These are phyloP conservation scores for Begonia loranthoides DNA, from an alignment of 306 rosid genomes.

Conservation along the genomic window DNA sequence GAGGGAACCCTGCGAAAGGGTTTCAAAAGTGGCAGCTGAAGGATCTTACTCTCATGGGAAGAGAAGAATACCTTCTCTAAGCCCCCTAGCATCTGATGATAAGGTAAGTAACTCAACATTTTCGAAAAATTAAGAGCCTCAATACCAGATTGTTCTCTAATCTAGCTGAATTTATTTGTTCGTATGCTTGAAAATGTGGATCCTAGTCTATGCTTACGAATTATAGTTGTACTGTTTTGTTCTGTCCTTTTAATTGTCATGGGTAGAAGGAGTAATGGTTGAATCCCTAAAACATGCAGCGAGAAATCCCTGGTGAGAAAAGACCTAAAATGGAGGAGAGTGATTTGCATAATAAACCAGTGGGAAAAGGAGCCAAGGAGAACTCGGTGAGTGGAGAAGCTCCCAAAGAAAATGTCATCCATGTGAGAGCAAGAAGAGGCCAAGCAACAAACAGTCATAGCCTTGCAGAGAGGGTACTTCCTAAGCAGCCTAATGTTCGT, in stretches of 20 bases:
- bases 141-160: too few relatives aligned
- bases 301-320: slow-evolving; percentile 28
- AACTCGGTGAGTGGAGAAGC: slow-evolving; percentile 52
- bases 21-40: slow-evolving; percentile 28
- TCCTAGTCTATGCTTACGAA: too few relatives aligned
- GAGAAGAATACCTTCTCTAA: slow-evolving; percentile 40
- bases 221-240: too few relatives aligned
- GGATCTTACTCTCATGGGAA: slow-evolving; percentile 51
- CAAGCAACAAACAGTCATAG: slow-evolving; percentile 99
- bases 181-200: too few relatives aligned
- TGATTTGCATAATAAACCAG: slow-evolving; percentile 46
- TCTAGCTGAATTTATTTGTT: too few relatives aligned
- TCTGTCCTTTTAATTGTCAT: too few relatives aligned
- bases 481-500: too few relatives aligned
- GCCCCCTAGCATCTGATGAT: too few relatives aligned
- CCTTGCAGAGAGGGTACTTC: slow-evolving; percentile 93
- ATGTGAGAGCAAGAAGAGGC: slow-evolving; percentile 97
- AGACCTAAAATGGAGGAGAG: slow-evolving; percentile 45
- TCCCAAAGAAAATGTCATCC: slow-evolving; percentile 75
- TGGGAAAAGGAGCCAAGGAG: slow-evolving; percentile 57
- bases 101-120: too few relatives aligned
- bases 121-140: too few relatives aligned
- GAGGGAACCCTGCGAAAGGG: slow-evolving; percentile 43
- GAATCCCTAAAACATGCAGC: too few relatives aligned
- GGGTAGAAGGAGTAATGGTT: too few relatives aligned